Evolutionary conservation across 805 yeast species (phyloP), one percentile per base, ranked within the genome.

Genomic region (Wickerhamiella azyma): DNA sequence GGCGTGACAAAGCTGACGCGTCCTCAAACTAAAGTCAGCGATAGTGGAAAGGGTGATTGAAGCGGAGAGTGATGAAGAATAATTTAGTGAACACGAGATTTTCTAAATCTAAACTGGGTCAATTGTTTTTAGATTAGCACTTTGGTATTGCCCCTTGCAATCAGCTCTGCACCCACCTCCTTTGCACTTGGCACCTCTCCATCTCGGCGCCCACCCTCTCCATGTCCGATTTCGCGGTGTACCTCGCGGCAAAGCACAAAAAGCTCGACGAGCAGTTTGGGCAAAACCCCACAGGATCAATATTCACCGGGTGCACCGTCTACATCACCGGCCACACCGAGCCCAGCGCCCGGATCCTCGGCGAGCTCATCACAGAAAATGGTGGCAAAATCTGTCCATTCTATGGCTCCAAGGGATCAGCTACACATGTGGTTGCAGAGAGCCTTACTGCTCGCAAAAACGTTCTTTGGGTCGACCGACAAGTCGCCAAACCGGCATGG

Each of bases 241-340:
- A 85, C 54, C 77, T 84, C 47, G 67, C 65, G 9, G 69, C 76
- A 53, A 85, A 85, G 56, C 68, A 66, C 18, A 51, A 60, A 24
- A 79, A 79, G 55, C 88, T 85, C 50, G 84, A 76, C 54, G 64
- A 57, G 24, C 64, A 59, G 48, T 61, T 59, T 6, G 47, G 47
- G 17, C 58, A 53, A 18, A 33, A 33, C 24, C 14, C 65, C 41
- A 68, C 53, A 32, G 63, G 71, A 1, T 62, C 61, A 2, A 66
- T 88, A 1, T 86, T 89, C 57, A 55, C 65, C 32, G 76, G 71
- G 1, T 83, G 88, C 58, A 62, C 67, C 1, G 69, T 89, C 4
- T 78, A 81, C 59, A 85, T 89, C n/a, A 88, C 86, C 56, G 98
- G 98, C 1, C 77, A 81, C 55, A 89, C 97, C 0, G 65, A 63